Base-by-base conservation (phyloP, 176 grass and related monocot genomes). In the Bromus sterilis region DNA sequence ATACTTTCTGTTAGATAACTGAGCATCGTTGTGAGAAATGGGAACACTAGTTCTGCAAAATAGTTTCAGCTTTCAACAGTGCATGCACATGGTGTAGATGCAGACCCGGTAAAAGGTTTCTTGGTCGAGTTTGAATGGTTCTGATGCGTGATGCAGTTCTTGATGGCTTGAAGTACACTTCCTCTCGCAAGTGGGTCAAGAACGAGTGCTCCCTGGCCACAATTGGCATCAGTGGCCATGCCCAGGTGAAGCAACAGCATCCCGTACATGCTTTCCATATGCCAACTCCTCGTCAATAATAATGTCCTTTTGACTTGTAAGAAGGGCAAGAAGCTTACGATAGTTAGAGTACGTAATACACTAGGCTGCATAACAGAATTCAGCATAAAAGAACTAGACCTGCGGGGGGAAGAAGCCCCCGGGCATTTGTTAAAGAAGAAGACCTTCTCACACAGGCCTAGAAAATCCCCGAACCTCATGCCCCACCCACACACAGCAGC, bases 151-250 rank as follows among this genome's bases (percentile, higher is more conserved):
- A 15, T 82, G 78, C 83, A 94, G 89, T 94, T 79, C 62, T 75
- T 55, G 89, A 91, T 34, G 89, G 71, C 73, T 73, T 91, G 40
- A 89, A 91, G 71, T 89, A 91, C 83, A 84, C 76, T 33, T 33
- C 56, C 16, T 84, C 92, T 21, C 89, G 91, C 71, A 89, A 91
- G 70, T 91, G 89, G 92, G 83, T 91, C 21, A 91, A 87, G 87
- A 49, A 93, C 56, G 88, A 93, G 31, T 89, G 80, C 71, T 78
- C 80, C 59, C 84, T 95, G 61, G 90, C 85, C 36, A 95, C 96
- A 21, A 71, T 99, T 78, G 93, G 96, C 43, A 99, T 99, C 68
- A 90, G 93, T 28, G 91, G 95, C 77, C 96, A 98, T 88, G 96
- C 93, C 43, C 89, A 99, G 93, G 96, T 93, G 48, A 88, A 66